phyloP scores from a whole-genome alignment of 2,329 filamentous ascomycete genomes.

The Calonectria pteridis region DNA sequence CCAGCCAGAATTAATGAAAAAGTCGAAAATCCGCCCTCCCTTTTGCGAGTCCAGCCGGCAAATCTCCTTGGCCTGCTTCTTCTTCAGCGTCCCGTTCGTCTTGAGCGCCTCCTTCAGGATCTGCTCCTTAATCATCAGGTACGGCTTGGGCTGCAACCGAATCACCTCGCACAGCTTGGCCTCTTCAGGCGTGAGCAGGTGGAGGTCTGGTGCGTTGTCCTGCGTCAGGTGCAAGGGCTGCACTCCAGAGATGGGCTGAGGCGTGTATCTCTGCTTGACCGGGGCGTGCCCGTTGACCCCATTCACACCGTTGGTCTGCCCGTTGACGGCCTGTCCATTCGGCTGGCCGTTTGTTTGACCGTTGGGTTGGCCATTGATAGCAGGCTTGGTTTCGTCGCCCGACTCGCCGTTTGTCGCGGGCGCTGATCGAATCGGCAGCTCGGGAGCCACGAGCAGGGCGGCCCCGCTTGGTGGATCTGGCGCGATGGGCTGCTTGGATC shows the following conservation, averaged over 20 bases:
- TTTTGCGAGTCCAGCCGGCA: conserved; percentile 88
- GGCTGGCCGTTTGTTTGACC: conserved; percentile 57
- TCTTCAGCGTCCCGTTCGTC: conserved; percentile 88
- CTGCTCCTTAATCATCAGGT: conserved; percentile 93
- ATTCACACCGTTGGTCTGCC: conserved; percentile 54
- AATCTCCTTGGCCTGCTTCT: conserved; percentile 91
- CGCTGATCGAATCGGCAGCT: conserved; percentile 74
- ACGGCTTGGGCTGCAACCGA: conserved; percentile 92
- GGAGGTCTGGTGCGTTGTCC: conserved; percentile 84
- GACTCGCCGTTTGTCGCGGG: conserved; percentile 50
- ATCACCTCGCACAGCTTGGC: conserved; percentile 86
- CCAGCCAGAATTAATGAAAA: conserved; percentile 94
- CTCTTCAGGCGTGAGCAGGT: conserved; percentile 88
- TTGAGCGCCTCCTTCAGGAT: conserved; percentile 93
- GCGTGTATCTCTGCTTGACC: conserved; percentile 64
- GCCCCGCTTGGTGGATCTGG: conserved; percentile 81
- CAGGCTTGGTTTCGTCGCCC: conserved; percentile 65
- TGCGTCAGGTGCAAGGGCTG: conserved; percentile 76
- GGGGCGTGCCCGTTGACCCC: conserved; percentile 51
- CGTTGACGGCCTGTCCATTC: conserved; percentile 64
- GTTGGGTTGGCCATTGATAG: conserved; percentile 67
- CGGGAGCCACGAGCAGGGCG: conserved; percentile 81
- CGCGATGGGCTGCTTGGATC: conserved; percentile 74
- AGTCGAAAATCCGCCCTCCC: conserved; percentile 89
- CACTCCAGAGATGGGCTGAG: conserved; percentile 71